Conservation (phyloP, 805 yeast species). For the Saturnispora sanitii region DNA sequence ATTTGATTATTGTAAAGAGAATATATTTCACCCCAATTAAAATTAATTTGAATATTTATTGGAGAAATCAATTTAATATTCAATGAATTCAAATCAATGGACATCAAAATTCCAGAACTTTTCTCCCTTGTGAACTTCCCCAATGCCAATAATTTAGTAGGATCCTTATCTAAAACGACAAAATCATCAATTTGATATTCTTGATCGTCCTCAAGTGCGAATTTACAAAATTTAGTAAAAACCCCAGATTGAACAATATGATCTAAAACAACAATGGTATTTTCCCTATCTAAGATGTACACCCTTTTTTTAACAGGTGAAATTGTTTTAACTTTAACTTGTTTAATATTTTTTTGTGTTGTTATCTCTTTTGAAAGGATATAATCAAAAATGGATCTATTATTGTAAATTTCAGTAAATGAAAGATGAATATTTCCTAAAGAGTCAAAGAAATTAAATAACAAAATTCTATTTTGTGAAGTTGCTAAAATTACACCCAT, state of each 20-base stretch:
- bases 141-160: no score
- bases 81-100: no score
- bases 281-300: conserved; percentile 37
- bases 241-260: conserved; percentile 25
- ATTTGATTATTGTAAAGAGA: no score
- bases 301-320: conserved; percentile 40
- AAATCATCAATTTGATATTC: conserved; percentile 3
- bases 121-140: no score
- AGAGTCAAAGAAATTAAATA: conserved; percentile 56
- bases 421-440: conserved; percentile 46
- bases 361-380: conserved; percentile 15
- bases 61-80: no score
- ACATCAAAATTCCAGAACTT: no score
- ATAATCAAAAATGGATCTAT: conserved; percentile 11
- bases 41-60: no score
- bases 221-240: conserved; percentile 2
- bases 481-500: conserved; percentile 69
- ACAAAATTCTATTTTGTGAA: conserved; percentile 52
- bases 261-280: conserved; percentile 30
- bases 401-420: conserved; percentile 15
- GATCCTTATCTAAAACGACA: neutral
- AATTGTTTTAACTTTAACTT: conserved; percentile 35
- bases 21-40: no score
- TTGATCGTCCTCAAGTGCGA: conserved; percentile 1
- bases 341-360: conserved; percentile 38